A percentile compares a stretch with the other conserved stretches of the same genome.
Conservation (phyloP, 2,329 filamentous ascomycete species). For the Diaporthe sp. region DNA sequence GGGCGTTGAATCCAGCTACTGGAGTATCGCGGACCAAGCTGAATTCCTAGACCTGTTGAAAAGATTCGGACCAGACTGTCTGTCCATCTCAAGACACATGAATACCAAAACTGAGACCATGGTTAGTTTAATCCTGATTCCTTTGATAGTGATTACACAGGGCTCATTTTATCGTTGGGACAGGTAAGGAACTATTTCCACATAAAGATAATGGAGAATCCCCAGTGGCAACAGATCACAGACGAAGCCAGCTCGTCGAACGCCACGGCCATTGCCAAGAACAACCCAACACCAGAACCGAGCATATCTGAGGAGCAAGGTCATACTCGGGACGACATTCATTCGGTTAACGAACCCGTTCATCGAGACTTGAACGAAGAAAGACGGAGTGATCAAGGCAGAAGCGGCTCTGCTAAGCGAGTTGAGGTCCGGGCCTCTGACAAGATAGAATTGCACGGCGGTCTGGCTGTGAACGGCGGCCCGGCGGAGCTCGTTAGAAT, state of each 20-base stretch:
- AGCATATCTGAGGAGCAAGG: background rate
- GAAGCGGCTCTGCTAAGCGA: too few species aligned
- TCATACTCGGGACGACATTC: background rate
- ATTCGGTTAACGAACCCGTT: too few species aligned
- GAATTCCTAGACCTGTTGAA: constrained; percentile 81
- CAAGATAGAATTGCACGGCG: too few species aligned
- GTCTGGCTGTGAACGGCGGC: too few species aligned
- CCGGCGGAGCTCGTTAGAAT: too few species aligned
- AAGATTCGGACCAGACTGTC: constrained; percentile 85
- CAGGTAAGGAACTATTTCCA: constrained; percentile 77
- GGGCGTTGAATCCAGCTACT: constrained; percentile 78
- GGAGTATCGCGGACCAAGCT: constrained; percentile 85
- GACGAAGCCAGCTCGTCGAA: constrained; percentile 60
- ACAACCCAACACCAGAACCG: too few species aligned
- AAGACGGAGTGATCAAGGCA: too few species aligned
- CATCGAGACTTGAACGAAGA: too few species aligned
- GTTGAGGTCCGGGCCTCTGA: too few species aligned
- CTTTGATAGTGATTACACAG: constrained; percentile 4
- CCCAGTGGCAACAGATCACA: constrained; percentile 72
- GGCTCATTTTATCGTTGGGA: constrained; percentile 44
- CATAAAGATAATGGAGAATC: constrained; percentile 64
- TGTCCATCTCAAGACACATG: constrained; percentile 82
- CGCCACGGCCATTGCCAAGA: too few species aligned
- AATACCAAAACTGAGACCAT: constrained; percentile 88
- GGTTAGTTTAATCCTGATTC: constrained; percentile 61